phyloP scores from a whole-genome alignment of 768 basidiomycete species.

The Amanita pallidorosea region DNA sequence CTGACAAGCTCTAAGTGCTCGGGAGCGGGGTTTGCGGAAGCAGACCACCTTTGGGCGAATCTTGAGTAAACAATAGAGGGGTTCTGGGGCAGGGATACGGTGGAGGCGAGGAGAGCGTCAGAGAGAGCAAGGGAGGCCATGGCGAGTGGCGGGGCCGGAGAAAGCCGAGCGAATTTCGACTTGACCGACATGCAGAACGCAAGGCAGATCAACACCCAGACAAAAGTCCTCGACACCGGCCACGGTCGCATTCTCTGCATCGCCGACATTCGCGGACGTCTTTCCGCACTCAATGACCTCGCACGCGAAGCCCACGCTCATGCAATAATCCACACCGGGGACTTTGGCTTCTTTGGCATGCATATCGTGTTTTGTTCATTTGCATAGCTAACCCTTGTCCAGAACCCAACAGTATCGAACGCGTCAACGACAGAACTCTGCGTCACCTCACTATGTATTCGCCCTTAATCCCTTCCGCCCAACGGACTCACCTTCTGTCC shows the following conservation, averaged over 20 bases:
- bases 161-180: slow-evolving; percentile 10
- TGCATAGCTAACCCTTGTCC: slow-evolving; percentile 5
- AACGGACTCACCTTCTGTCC: slow-evolving; percentile 68
- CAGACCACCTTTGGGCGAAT: slow-evolving; percentile 22
- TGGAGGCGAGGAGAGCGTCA: slow-evolving; percentile 16
- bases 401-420: slow-evolving; percentile 73
- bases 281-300: slow-evolving; percentile 83
- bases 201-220: slow-evolving; percentile 58
- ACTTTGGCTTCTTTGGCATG: slow-evolving; percentile 96
- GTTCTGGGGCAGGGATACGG: slow-evolving; percentile 34
- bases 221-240: slow-evolving; percentile 67
- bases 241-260: slow-evolving; percentile 88
- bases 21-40: slow-evolving; percentile 14
- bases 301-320: slow-evolving; percentile 82
- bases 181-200: slow-evolving; percentile 35
- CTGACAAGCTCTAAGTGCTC: slow-evolving; percentile 49
- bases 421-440: slow-evolving; percentile 92
- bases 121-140: slow-evolving; percentile 12
- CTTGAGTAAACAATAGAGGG: slow-evolving; percentile 36
- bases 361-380: slow-evolving; percentile 8
- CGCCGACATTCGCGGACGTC: slow-evolving; percentile 85
- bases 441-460: slow-evolving; percentile 96
- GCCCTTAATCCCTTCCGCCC: slow-evolving; percentile 77
- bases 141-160: slow-evolving; percentile 8
- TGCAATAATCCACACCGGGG: slow-evolving; percentile 94